Evolutionary conservation across 2,329 filamentous ascomycete genomes (phyloP).

Genomic region (Aspergillus carbonarius): DNA sequence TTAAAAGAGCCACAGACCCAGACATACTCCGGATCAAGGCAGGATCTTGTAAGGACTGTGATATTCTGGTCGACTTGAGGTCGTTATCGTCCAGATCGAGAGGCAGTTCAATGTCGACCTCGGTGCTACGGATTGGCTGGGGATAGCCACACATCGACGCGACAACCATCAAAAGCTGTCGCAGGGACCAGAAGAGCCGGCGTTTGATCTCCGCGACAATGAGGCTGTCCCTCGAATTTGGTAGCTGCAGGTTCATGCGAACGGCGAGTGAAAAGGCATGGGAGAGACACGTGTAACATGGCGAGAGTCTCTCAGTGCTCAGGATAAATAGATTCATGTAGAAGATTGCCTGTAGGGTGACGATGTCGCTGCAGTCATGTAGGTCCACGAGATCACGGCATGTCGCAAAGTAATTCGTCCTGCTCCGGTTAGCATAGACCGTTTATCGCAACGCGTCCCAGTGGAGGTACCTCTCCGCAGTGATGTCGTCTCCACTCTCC

Average conservation of each 20-base stretch:
- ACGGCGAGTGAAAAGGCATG: slow-evolving; percentile 11
- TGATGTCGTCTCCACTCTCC: neutral
- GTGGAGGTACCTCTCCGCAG: neutral
- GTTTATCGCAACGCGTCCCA: neutral
- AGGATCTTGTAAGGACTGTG: neutral
- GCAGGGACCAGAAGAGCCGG: slow-evolving; percentile 11
- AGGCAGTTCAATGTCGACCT: slow-evolving; percentile 7
- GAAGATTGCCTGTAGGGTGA: slow-evolving; percentile 13
- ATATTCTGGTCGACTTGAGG: neutral
- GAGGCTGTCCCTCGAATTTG: neutral
- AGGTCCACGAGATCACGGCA: slow-evolving; percentile 8
- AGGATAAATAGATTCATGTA: slow-evolving; percentile 14
- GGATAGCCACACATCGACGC: slow-evolving; percentile 8
- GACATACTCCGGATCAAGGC: neutral
- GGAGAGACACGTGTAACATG: slow-evolving; percentile 11
- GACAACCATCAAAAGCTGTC: slow-evolving; percentile 7
- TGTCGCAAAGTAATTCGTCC: slow-evolving; percentile 8
- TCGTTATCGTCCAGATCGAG: neutral
- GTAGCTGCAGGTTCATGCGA: slow-evolving; percentile 13
- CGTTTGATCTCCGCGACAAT: neutral
- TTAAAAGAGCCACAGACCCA: slow-evolving; percentile 2
- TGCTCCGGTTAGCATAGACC: neutral
- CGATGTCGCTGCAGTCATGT: slow-evolving; percentile 8
- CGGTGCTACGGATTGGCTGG: slow-evolving; percentile 4
- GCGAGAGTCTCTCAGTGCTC: slow-evolving; percentile 1